phyloP scores from a whole-genome alignment of 306 rosid species.

The Lathyrus tuberosus region DNA sequence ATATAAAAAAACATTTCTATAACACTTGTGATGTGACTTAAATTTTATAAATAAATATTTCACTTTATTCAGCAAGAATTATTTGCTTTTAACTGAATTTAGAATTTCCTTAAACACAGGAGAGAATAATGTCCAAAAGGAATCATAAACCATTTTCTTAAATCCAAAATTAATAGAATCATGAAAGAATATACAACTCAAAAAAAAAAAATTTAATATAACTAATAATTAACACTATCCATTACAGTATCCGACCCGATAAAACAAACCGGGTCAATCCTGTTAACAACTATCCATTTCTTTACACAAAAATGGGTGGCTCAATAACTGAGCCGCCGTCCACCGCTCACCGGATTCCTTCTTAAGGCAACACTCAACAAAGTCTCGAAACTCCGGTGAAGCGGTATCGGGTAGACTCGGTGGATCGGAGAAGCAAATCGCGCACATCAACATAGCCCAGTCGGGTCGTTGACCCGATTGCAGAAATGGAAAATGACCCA shows the following conservation, averaged over 20 bases:
- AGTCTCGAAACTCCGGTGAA: conserved; percentile 62
- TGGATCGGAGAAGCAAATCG: conserved; percentile 83
- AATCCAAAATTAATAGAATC: conserved; percentile 17
- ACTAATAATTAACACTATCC: neutral
- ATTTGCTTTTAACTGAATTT: conserved; percentile 3
- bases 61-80: conserved; percentile 16
- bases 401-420: conserved; percentile 65
- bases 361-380: conserved; percentile 74
- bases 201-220: neutral
- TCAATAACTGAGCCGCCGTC: conserved; percentile 70
- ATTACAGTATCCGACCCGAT: conserved; percentile 2
- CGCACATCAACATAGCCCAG: conserved; percentile 90
- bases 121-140: conserved; percentile 25
- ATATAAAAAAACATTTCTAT: neutral
- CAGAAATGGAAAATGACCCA: conserved; percentile 89
- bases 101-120: neutral
- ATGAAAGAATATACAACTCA: conserved; percentile 33
- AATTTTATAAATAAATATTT: neutral
- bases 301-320: conserved; percentile 66
- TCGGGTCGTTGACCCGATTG: conserved; percentile 88
- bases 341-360: conserved; percentile 79
- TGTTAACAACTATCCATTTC: conserved; percentile 1
- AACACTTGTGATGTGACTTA: neutral
- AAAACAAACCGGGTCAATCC: conserved; percentile 6
- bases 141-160: conserved; percentile 18